These are phyloP conservation scores for Fusarium burgessii DNA, from an alignment of 2,329 filamentous ascomycete genomes.

Conservation along the genomic window DNA sequence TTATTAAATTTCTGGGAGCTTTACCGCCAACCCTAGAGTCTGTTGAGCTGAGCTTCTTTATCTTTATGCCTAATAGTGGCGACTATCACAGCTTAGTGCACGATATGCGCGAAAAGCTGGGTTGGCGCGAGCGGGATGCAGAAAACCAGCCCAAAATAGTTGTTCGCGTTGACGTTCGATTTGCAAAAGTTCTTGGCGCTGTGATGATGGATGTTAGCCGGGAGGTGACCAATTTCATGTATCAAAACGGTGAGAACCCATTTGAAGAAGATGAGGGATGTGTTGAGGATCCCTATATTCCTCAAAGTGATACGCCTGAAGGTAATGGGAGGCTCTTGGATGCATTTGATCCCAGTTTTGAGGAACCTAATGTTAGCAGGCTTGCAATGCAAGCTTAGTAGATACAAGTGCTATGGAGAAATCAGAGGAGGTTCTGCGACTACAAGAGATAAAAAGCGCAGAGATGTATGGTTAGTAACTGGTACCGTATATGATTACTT, in stretches of 20 bases:
- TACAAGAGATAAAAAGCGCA: not conserved
- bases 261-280: not conserved
- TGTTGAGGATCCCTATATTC: not conserved
- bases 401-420: not conserved
- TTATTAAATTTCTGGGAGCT: not conserved
- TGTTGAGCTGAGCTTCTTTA: slow-evolving; percentile 1
- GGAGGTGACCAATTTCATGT: slow-evolving; percentile 1
- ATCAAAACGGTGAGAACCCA: not conserved
- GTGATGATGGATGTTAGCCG: not conserved
- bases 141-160: slow-evolving; percentile 2
- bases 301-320: not conserved
- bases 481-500: no score
- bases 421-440: not conserved
- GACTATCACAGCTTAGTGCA: not conserved
- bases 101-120: not conserved
- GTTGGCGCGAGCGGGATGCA: not conserved
- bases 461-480: not conserved
- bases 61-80: not conserved
- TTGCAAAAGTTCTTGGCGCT: not conserved
- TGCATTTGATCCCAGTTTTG: not conserved
- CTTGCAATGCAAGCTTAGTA: not conserved
- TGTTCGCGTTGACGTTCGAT: not conserved
- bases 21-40: not conserved
- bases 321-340: not conserved
- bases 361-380: not conserved